Base-by-base conservation (phyloP, 176 grass and related monocot genomes). In the Raddia guianensis region DNA sequence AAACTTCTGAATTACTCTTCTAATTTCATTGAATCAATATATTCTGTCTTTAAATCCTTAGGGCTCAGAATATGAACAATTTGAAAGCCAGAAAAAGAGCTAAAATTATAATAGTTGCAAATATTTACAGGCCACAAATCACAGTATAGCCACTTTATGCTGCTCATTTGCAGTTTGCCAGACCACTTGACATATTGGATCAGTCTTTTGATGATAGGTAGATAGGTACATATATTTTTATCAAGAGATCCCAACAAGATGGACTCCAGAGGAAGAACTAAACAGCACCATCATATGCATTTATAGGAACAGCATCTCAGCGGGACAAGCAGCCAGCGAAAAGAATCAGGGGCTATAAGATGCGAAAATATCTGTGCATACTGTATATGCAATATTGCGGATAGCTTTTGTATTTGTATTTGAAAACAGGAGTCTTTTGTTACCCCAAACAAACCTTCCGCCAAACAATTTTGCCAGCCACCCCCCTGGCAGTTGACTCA, bases 401-500 rank as follows among this genome's bases (percentile, higher is more conserved):
- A 46, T 68, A 53, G 18, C 21, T 13, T 45, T 14, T 68, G 68
- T 16, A 65, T 57, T 27, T 82, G 11, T 18, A 77, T 77, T 46
- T 43, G 79, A 27, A 27, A 27, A 27, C 32, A 70, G 52, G 75
- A 79, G 80, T 12, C 44, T 78, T 81, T 72, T 73, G 85, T 91
- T 91, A 87, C 89, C 80, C 63, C 63, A 79, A 81, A 98, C 86
- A 88, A 90, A 98, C 96, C 92, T 98, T 98, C 96, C 96, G 10
- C 96, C 92, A 78, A 95, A 91, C 81, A 93, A 69, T 70, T 95
- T 98, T 54, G 96, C 86, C 11, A 98, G 73, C 92, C 88, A 98
- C 42, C 96, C 96, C 15, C 96, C 96, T 42, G 92, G 92, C 63
- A 98, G 74, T 84, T 98, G 92, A 81, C 96, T 98, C 79, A 98